phyloP scores from a whole-genome alignment of 495 filamentous ascomycete species.

The Tuber indicum region DNA sequence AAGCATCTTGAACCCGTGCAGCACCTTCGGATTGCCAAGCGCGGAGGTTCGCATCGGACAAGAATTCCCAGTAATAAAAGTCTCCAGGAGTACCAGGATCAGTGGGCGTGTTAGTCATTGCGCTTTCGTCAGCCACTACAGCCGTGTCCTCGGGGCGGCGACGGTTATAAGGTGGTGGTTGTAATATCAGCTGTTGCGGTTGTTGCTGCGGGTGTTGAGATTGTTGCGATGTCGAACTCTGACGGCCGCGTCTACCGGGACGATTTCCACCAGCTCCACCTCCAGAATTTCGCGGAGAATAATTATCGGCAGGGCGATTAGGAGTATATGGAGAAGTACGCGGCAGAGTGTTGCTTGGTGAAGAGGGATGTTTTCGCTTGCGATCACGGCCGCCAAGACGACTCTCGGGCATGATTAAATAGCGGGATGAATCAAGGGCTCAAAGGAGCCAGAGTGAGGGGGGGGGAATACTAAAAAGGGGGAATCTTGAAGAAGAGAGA shows the following conservation, averaged over 20 bases:
- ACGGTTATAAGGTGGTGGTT: slow-evolving; percentile 26
- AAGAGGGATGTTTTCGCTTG: slow-evolving; percentile 40
- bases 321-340: slow-evolving; percentile 38
- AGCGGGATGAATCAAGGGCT: slow-evolving; percentile 23
- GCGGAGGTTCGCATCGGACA: slow-evolving; percentile 49
- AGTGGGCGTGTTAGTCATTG: slow-evolving; percentile 24
- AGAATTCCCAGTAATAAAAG: slow-evolving; percentile 54
- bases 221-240: slow-evolving; percentile 36
- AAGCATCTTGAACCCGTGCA: slow-evolving; percentile 47
- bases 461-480: not conserved
- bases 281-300: slow-evolving; percentile 27
- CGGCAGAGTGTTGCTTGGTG: slow-evolving; percentile 22
- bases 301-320: slow-evolving; percentile 27
- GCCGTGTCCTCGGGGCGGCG: slow-evolving; percentile 22
- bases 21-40: slow-evolving; percentile 51
- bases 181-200: slow-evolving; percentile 6
- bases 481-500: not conserved
- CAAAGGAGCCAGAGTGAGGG: not conserved
- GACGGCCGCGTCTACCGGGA: slow-evolving; percentile 27
- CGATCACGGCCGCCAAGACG: slow-evolving; percentile 28
- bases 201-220: slow-evolving; percentile 27
- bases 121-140: slow-evolving; percentile 24
- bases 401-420: slow-evolving; percentile 21
- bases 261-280: slow-evolving; percentile 32
- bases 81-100: slow-evolving; percentile 31